Conservation (phyloP, 2,329 filamentous ascomycete genomes). For the Cladosporium sphaerospermum region DNA sequence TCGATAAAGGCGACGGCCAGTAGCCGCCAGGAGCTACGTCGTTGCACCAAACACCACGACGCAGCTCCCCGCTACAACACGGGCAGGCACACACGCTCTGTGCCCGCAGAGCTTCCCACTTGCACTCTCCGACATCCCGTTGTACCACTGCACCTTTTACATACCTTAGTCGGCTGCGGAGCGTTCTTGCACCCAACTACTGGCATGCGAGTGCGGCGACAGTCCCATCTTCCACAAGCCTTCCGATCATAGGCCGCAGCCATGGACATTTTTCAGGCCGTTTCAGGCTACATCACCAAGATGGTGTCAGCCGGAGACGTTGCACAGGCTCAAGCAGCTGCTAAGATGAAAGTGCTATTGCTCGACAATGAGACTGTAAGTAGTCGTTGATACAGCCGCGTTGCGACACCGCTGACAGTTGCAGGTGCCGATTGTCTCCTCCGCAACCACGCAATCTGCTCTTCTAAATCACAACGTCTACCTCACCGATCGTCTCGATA, state of each 20-base stretch:
- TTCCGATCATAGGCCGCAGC: conserved; percentile 4
- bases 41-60: no score
- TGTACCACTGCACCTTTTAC: no score
- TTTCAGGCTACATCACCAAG: conserved; percentile 92
- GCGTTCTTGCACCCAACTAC: no score
- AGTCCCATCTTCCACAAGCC: background rate
- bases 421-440: conserved; percentile 82
- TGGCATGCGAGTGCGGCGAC: background rate
- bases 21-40: no score
- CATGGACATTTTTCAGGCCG: conserved; percentile 92
- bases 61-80: no score
- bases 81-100: no score
- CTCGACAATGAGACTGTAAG: conserved; percentile 83
- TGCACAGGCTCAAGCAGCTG: conserved; percentile 46
- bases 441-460: conserved; percentile 89
- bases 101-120: no score
- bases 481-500: conserved; percentile 93
- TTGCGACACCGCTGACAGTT: conserved; percentile 9
- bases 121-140: no score
- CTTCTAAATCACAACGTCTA: conserved; percentile 96
- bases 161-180: no score
- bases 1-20: no score
- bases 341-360: conserved; percentile 97
- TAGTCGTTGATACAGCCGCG: conserved; percentile 17
- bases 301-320: conserved; percentile 80